Conservation (phyloP, 2,329 filamentous ascomycete genomes). For the Ophiostoma sp. region DNA sequence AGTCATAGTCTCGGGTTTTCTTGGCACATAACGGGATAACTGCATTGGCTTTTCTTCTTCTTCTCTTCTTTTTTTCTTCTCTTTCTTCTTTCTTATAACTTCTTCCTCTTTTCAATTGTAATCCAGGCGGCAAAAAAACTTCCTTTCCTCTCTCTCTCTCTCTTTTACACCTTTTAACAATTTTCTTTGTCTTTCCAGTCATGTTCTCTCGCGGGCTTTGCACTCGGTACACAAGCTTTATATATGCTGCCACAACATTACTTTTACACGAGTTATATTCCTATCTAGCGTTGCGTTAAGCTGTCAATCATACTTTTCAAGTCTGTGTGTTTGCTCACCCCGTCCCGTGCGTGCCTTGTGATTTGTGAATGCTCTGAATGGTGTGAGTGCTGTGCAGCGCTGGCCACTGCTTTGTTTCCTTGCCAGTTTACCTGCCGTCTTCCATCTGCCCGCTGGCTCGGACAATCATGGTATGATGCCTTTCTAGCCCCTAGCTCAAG, state of each 20-base stretch:
- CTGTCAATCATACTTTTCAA: not conserved
- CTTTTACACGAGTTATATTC: not conserved
- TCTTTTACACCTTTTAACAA: not conserved
- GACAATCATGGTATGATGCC: too few species aligned
- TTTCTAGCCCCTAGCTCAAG: too few species aligned
- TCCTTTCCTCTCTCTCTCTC: not conserved
- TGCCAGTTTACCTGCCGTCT: too few species aligned
- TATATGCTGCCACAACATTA: not conserved
- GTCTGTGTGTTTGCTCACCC: not conserved
- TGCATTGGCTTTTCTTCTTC: not conserved
- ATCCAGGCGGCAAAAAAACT: not conserved
- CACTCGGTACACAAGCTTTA: not conserved
- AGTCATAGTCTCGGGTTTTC: slow-evolving; percentile 33
- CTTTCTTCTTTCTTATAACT: not conserved
- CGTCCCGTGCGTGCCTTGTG: not conserved
- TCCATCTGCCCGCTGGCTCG: too few species aligned
- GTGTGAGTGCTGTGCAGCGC: not conserved
- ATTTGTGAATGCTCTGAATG: not conserved
- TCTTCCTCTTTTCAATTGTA: too few species aligned
- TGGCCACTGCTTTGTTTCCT: too few species aligned
- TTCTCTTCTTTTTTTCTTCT: not conserved
- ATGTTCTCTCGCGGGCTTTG: not conserved
- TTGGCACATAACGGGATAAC: not conserved
- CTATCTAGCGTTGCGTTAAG: not conserved
- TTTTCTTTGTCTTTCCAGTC: not conserved